Evolutionary conservation across 2,329 filamentous ascomycete species (phyloP).

Genomic region (Diaporthe eres): DNA sequence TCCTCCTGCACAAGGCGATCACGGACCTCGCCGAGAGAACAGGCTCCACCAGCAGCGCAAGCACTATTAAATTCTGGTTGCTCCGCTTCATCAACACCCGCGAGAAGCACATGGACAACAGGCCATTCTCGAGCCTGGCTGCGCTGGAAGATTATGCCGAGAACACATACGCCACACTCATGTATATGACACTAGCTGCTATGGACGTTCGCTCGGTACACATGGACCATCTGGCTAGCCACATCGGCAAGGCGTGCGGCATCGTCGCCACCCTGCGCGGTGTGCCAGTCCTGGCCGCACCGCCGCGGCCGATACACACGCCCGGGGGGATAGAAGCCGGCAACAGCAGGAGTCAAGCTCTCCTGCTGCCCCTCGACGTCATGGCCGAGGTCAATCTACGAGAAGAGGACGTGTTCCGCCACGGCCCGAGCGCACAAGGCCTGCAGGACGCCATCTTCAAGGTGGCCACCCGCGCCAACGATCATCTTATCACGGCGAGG

Average conservation of each 20-base stretch:
- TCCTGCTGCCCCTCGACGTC: constrained; percentile 88
- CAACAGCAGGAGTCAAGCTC: constrained; percentile 59
- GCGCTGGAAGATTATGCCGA: constrained; percentile 91
- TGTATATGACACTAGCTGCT: constrained; percentile 88
- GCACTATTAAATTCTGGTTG: constrained; percentile 79
- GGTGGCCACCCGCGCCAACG: constrained; percentile 93
- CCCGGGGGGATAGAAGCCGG: constrained; percentile 57
- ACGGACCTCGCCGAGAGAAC: constrained; percentile 67
- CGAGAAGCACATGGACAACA: constrained; percentile 86
- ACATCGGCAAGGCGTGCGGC: constrained; percentile 94
- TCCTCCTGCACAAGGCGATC: constrained; percentile 83
- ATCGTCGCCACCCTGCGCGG: constrained; percentile 90
- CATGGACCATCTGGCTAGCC: constrained; percentile 92
- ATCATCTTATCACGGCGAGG: constrained; percentile 93
- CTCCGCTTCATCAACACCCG: constrained; percentile 84
- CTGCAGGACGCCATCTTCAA: constrained; percentile 91
- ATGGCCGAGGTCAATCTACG: constrained; percentile 86
- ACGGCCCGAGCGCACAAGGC: constrained; percentile 82
- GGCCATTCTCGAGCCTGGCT: constrained; percentile 81
- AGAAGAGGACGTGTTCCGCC: constrained; percentile 91
- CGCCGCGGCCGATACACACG: constrained; percentile 66
- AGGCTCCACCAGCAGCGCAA: constrained; percentile 56
- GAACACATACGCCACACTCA: constrained; percentile 92
- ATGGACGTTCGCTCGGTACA: constrained; percentile 86
- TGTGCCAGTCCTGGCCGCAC: constrained; percentile 88